Conservation (phyloP, 2,329 filamentous ascomycete species). For the Allantophomopsis cytisporea region DNA sequence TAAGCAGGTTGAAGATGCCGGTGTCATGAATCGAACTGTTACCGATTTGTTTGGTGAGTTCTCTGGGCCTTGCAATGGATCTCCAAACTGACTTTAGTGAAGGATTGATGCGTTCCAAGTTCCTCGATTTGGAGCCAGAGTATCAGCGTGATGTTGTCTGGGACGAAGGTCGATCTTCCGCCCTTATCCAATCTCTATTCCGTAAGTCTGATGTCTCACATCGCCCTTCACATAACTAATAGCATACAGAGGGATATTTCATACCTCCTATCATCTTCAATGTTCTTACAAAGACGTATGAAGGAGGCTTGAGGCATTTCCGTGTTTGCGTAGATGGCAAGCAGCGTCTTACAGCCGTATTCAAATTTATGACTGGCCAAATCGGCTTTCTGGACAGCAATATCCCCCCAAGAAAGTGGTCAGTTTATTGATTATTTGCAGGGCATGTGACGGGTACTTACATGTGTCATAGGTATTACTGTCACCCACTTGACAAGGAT, state of each 20-base stretch:
- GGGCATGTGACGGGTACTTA: not conserved
- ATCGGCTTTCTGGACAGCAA: constrained; percentile 27
- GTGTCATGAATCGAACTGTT: constrained; percentile 11
- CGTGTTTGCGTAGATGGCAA: constrained; percentile 32
- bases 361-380: constrained; percentile 27
- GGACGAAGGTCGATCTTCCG: constrained; percentile 19
- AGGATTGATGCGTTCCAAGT: constrained; percentile 15
- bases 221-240: constrained; percentile 3
- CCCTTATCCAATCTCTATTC: constrained; percentile 16
- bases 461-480: constrained; percentile 11
- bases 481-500: constrained; percentile 11
- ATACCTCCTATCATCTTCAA: constrained; percentile 34
- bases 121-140: constrained; percentile 26
- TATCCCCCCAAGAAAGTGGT: constrained; percentile 25
- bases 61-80: not conserved
- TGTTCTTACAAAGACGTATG: constrained; percentile 7
- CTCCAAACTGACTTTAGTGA: constrained; percentile 2
- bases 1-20: constrained; percentile 12
- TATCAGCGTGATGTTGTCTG: constrained; percentile 33
- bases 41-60: constrained; percentile 10
- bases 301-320: constrained; percentile 7
- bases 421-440: constrained; percentile 4
- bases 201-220: constrained; percentile 7
- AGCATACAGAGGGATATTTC: constrained; percentile 17
- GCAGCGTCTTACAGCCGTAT: constrained; percentile 29